A percentile compares a stretch with the other conserved stretches of the same genome.
phyloP scores from a whole-genome alignment of 768 basidiomycete species.

The Kwoniella dendrophila region DNA sequence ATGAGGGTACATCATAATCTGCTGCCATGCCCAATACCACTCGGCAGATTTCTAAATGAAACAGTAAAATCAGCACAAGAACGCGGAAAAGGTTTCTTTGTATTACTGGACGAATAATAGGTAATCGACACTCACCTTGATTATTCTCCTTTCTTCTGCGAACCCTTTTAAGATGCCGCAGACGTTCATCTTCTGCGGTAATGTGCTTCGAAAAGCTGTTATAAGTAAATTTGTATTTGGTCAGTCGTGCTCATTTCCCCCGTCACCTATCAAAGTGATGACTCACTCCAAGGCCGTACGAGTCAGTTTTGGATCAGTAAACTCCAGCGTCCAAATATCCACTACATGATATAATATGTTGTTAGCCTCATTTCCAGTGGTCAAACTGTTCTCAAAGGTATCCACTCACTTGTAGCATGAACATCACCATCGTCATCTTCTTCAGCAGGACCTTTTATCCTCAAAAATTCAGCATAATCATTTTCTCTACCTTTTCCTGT shows the following conservation, averaged over 20 bases:
- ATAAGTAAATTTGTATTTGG: no score
- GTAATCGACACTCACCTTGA: constrained; percentile 17
- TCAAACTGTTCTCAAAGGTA: not conserved
- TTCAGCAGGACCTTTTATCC: constrained; percentile 46
- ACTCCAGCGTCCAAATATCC: constrained; percentile 45
- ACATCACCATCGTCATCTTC: constrained; percentile 39
- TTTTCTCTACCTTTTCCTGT: constrained; percentile 7
- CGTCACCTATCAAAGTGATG: not conserved
- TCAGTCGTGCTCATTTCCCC: not conserved
- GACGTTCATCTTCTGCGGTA: constrained; percentile 22
- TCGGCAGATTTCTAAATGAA: constrained; percentile 22
- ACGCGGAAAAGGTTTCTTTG: not conserved
- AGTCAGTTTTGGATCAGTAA: constrained; percentile 41
- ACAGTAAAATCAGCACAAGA: not conserved
- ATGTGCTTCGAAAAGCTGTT: constrained; percentile 37
- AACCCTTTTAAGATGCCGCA: constrained; percentile 50
- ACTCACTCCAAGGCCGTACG: constrained; percentile 43
- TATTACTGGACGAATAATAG: not conserved
- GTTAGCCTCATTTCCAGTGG: not conserved
- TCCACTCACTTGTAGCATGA: constrained; percentile 35
- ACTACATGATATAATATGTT: constrained; percentile 23
- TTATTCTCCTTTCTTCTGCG: constrained; percentile 25
- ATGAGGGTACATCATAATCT: constrained; percentile 6
- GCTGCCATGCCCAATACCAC: constrained; percentile 39
- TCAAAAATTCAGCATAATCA: constrained; percentile 28